Evolutionary conservation across 371 early-diverging fungal species (phyloP), one percentile per base, ranked within the genome.

Genomic region (Saksenaea vasiformis): DNA sequence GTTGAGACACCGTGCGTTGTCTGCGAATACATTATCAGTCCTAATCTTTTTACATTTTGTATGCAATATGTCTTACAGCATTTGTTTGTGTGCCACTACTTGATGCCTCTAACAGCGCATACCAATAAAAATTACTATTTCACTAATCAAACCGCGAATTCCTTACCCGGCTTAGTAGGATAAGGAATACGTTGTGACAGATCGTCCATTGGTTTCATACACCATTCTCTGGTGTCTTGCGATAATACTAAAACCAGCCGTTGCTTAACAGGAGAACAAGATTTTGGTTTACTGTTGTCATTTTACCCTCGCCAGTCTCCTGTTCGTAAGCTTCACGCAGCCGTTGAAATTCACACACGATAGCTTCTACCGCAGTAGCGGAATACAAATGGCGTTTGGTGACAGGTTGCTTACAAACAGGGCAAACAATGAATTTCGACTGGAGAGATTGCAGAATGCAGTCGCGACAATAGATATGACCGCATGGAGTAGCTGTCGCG

Each of bases 401-500:
- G 4, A 65, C 44, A n/a, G 27, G 4, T 9, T 54, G 56, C 15
- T 60, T 60, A 34, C 66, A 65, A 14, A 59, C 26, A 28, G 66
- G 66, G 41, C 66, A 65, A 5, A 5, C 15, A 19, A 4, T 15
- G 9, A 35, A 34, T 9, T 28, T 35, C 9, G 44, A 31, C 27
- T 54, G 34, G 0, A 65, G 41, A 27, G 58, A 51, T 11, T 41
- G 54, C 11, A 38, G 10, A 44, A 65, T 65, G 54, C 66, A 65
- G 13, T 41, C 44, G 5, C 54, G 35, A 34, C 66, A 65, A 26
- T 34, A 65, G 2, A 43, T 43, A 56, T 65, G 66, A 14, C 66
- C 66, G 41, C 66, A 65, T 22, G 66, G 66, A 9, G 66, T 65
- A n/a, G 59, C 43, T 15, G 39, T 60, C 56, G 60, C 43, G 11